Conservation (phyloP, 345 rosid genomes). For the Salix dunnii region DNA sequence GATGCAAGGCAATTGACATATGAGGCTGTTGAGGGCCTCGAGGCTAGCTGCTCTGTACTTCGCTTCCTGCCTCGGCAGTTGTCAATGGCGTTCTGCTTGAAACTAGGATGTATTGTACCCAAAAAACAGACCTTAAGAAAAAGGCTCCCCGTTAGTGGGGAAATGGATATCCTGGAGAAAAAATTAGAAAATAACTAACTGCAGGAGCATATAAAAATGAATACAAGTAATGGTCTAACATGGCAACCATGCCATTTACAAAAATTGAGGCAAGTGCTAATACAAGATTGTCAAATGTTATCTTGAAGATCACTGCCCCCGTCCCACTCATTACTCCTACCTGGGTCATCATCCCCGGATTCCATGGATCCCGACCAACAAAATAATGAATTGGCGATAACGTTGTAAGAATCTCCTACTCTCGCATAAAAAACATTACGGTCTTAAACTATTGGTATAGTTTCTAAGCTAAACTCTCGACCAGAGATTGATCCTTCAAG, state of each 20-base stretch:
- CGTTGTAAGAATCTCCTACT: not conserved
- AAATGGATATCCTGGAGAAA: not conserved
- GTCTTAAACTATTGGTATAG: not conserved
- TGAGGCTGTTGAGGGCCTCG: too few relatives aligned
- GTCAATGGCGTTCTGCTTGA: too few relatives aligned
- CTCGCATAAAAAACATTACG: not conserved
- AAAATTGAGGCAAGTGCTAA: not conserved
- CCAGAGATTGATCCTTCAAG: too few relatives aligned
- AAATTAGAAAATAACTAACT: not conserved
- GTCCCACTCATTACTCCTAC: not conserved
- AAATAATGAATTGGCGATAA: constrained; percentile 4
- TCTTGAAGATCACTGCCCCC: not conserved
- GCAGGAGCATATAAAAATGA: not conserved
- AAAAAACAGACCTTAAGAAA: too few relatives aligned
- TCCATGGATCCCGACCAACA: constrained; percentile 8
- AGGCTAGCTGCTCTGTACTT: too few relatives aligned
- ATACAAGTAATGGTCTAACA: not conserved
- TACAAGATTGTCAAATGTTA: not conserved
- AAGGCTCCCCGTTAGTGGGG: too few relatives aligned
- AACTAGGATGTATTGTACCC: too few relatives aligned
- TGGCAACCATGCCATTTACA: not conserved
- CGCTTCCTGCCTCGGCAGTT: too few relatives aligned
- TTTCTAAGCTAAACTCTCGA: not conserved
- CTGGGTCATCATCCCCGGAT: not conserved
- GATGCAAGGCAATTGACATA: too few relatives aligned